phyloP scores from a whole-genome alignment of 371 early-diverging fungal genomes.

The Chytridiales sp. region DNA sequence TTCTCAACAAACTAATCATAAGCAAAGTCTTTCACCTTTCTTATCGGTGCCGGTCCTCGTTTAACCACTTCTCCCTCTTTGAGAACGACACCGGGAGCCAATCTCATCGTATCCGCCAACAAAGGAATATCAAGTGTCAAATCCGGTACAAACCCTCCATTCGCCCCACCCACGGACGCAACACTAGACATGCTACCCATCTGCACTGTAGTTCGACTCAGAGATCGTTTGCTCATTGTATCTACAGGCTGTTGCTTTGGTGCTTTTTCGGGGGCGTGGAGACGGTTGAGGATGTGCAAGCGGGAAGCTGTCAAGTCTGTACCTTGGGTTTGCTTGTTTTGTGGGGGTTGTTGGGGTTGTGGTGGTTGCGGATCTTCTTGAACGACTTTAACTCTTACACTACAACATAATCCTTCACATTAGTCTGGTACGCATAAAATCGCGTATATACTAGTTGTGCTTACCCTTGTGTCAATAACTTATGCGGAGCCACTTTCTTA shows the following conservation, averaged over 20 bases:
- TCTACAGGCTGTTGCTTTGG: too few relatives aligned
- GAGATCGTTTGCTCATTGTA: constrained; percentile 1
- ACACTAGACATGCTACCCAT: constrained; percentile 13
- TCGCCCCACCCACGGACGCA: constrained; percentile 8
- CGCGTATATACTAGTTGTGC: not conserved
- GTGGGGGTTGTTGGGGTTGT: not conserved
- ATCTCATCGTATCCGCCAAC: constrained; percentile 45
- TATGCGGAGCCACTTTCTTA: constrained; percentile 28
- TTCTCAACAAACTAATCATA: too few relatives aligned
- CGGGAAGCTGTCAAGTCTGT: too few relatives aligned
- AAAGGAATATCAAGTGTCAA: constrained; percentile 38
- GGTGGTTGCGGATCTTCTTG: not conserved
- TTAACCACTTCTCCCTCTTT: constrained; percentile 42
- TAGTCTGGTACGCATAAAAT: not conserved
- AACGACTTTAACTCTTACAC: not conserved
- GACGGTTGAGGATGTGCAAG: too few relatives aligned
- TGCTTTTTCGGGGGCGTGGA: too few relatives aligned
- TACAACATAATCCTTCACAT: not conserved
- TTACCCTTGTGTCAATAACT: constrained; percentile 33
- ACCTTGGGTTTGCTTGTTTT: not conserved
- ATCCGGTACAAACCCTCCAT: constrained; percentile 34
- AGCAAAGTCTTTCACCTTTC: constrained; percentile 10
- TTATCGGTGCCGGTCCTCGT: constrained; percentile 17
- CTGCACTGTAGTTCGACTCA: constrained; percentile 6
- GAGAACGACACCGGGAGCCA: constrained; percentile 43